Conservation (phyloP, 2,329 filamentous ascomycete genomes). For the Aspergillus viridinutans region DNA sequence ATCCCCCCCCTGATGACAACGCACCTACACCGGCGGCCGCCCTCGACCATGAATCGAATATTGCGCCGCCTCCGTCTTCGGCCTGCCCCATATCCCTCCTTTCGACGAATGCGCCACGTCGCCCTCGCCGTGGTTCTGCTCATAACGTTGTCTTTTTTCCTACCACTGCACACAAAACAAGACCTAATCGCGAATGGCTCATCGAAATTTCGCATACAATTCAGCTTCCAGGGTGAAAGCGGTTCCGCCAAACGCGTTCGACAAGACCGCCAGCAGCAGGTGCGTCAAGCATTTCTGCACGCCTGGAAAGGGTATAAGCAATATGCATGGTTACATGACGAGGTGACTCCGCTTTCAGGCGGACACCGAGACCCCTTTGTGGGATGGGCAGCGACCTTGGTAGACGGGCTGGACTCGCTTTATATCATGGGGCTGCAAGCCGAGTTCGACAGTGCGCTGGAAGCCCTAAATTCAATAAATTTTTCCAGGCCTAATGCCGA, state of each 20-base stretch:
- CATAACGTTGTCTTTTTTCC: not conserved
- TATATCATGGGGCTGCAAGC: conserved; percentile 74
- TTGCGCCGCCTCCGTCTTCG: not conserved
- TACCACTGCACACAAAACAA: not conserved
- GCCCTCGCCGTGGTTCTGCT: not conserved
- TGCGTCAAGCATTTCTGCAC: conserved; percentile 64
- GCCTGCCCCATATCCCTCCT: not conserved
- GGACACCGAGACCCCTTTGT: conserved; percentile 75
- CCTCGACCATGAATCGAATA: not conserved
- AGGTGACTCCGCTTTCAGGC: conserved; percentile 67
- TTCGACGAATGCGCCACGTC: not conserved
- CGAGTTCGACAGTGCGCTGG: conserved; percentile 71
- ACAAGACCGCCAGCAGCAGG: not conserved
- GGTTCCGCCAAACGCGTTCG: not conserved
- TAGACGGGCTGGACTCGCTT: conserved; percentile 73
- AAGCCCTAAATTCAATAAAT: conserved; percentile 65
- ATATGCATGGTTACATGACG: conserved; percentile 77
- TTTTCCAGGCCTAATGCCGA: conserved; percentile 64
- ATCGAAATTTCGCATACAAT: not conserved
- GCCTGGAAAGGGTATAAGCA: conserved; percentile 76
- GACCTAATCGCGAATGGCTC: not conserved
- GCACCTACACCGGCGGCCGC: not conserved
- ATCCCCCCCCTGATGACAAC: too few relatives aligned
- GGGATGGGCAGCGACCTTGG: conserved; percentile 78
- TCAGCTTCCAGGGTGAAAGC: not conserved